Evolutionary conservation across 192 early-diverging fungal genomes (phyloP).

Genomic region (Pecoramyces ruminantium): DNA sequence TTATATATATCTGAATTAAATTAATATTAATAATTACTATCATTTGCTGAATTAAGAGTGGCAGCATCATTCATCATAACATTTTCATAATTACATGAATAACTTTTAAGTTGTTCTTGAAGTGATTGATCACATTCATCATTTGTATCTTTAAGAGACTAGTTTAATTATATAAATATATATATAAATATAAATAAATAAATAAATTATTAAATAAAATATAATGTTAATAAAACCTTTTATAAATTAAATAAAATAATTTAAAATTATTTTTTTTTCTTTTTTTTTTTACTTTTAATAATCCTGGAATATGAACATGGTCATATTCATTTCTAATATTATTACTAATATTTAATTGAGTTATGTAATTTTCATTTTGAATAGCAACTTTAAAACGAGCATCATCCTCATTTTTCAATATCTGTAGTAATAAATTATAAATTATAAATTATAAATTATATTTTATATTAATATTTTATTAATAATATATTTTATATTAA

Average conservation of each 20-base stretch:
- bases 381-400: conserved; percentile 62
- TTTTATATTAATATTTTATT: neutral
- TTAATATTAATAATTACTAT: conserved; percentile 10
- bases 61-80: conserved; percentile 54
- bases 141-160: conserved; percentile 59
- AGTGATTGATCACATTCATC: conserved; percentile 72
- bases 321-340: conserved; percentile 57
- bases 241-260: too few species aligned
- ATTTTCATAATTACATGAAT: conserved; percentile 62
- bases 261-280: too few species aligned
- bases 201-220: neutral
- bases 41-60: conserved; percentile 38
- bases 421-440: conserved; percentile 9
- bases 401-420: conserved; percentile 70
- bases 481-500: too few species aligned
- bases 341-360: conserved; percentile 61
- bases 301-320: conserved; percentile 60
- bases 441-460: neutral
- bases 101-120: conserved; percentile 60
- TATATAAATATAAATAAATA: conserved; percentile 1
- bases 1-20: too few species aligned
- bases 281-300: conserved; percentile 40
- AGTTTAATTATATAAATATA: neutral
- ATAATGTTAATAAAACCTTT: too few species aligned
- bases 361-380: conserved; percentile 69